These are phyloP conservation scores for Aspergillus bertholletiae DNA, from an alignment of 495 filamentous ascomycete genomes.

Conservation along the genomic window DNA sequence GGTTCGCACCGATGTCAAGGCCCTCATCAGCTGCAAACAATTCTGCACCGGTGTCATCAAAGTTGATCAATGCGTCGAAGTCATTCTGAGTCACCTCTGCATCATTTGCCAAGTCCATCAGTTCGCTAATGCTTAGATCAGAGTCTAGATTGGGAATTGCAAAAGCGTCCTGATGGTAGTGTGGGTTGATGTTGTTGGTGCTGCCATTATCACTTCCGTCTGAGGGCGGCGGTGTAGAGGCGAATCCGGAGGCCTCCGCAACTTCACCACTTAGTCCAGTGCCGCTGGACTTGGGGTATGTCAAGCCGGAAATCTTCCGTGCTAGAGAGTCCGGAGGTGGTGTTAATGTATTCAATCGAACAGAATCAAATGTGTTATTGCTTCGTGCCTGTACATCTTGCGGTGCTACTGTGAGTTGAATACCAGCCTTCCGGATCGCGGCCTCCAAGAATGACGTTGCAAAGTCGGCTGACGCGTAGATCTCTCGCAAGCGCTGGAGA, in stretches of 20 bases:
- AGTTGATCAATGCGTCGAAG: slow-evolving; percentile 48
- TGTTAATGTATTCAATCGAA: slow-evolving; percentile 34
- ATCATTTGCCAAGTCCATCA: slow-evolving; percentile 47
- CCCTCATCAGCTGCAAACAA: slow-evolving; percentile 33
- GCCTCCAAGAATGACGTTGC: slow-evolving; percentile 81
- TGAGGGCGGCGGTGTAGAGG: slow-evolving; percentile 42
- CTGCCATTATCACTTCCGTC: slow-evolving; percentile 46
- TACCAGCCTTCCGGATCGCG: slow-evolving; percentile 75
- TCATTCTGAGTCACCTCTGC: slow-evolving; percentile 49
- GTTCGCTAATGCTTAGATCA: slow-evolving; percentile 40
- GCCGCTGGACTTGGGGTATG: slow-evolving; percentile 31
- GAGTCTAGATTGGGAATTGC: slow-evolving; percentile 32
- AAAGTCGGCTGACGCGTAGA: slow-evolving; percentile 84
- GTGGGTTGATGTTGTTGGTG: slow-evolving; percentile 40
- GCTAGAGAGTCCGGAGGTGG: slow-evolving; percentile 44
- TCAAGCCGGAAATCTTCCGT: slow-evolving; percentile 42
- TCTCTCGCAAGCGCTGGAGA: slow-evolving; percentile 74
- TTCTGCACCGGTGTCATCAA: slow-evolving; percentile 41
- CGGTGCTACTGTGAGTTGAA: slow-evolving; percentile 46
- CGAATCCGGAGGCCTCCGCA: slow-evolving; percentile 26
- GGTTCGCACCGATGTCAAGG: slow-evolving; percentile 5
- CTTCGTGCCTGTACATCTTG: slow-evolving; percentile 32
- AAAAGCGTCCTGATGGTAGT: slow-evolving; percentile 29
- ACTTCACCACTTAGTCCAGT: slow-evolving; percentile 12
- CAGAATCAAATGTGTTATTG: slow-evolving; percentile 19